Conservation (phyloP, 148 eudicot genomes). For the Linanthus parryae region DNA sequence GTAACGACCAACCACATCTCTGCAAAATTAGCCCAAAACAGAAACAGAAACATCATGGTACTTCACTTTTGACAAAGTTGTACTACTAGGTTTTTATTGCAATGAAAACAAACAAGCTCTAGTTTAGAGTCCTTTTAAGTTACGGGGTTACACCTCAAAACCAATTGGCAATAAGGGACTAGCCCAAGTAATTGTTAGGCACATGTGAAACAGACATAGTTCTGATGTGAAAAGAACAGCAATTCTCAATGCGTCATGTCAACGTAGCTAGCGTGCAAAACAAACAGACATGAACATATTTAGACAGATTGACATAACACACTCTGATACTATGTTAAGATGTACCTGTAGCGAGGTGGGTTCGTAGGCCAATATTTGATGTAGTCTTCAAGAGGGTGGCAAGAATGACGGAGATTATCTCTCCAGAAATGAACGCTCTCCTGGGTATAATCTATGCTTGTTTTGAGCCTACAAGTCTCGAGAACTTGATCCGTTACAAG, state of each 20-base stretch:
- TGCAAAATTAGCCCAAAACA: background rate
- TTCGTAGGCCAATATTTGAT: background rate
- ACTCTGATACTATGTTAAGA: background rate
- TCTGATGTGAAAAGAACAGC: background rate
- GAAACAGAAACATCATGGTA: too few relatives aligned
- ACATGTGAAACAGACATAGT: background rate
- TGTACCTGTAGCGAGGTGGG: background rate
- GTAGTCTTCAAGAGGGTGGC: background rate
- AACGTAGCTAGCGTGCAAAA: background rate
- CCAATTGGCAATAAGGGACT: too few relatives aligned
- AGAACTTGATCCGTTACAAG: background rate
- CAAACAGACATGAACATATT: background rate
- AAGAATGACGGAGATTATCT: background rate
- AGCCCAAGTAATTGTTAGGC: background rate
- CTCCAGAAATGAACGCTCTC: background rate
- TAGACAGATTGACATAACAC: background rate
- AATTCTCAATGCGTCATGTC: background rate
- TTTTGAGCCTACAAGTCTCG: background rate
- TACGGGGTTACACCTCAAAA: too few relatives aligned
- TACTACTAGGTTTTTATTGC: too few relatives aligned
- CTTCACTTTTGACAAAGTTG: too few relatives aligned
- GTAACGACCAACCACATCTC: background rate
- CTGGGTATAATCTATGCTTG: background rate
- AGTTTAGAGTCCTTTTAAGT: too few relatives aligned
- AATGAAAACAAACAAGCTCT: too few relatives aligned